Base-by-base conservation (phyloP, 169 alveolate species). In the Besnoitia besnoiti region DNA sequence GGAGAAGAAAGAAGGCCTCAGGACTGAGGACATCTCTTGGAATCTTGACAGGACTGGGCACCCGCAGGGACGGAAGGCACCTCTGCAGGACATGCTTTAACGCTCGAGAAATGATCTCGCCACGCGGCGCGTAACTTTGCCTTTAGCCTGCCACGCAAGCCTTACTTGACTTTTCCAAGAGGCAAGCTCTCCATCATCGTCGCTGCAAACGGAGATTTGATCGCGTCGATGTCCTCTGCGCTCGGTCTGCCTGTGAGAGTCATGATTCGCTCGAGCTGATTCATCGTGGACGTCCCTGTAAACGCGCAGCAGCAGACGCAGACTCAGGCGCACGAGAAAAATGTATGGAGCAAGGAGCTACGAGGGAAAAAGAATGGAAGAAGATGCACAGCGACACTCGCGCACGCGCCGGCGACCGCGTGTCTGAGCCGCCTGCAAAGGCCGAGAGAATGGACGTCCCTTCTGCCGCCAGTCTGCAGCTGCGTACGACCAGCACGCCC, bases 271-370 rank as follows among this genome's bases (percentile, higher is more conserved):
- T 98, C 99, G 49, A 98, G 96, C 89, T 99, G 99, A 92, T 98
- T 98, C 94, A 98, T 95, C n/a, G 99, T 99, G n/a, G 99, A 97
- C 39, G 99, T 98, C 12, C 96, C 96, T 95, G 93, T 5, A 0
- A n/a, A 75, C 0, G 37, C 46, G 30, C 37, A n/a, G n/a, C n/a
- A n/a, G n/a, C 62, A 19, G 62, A 50, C 62, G 62, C 62, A 10
- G 30, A 50, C 30, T 19, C 30, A 50, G 19, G 62, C 62, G 30
- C 30, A 50, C 10, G 62, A 19, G 19, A 50, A 10, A 50, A 85
- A n/a, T 5, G 27, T 35, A n/a, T n/a, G n/a, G n/a, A n/a, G n/a
- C n/a, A n/a, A n/a, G n/a, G n/a, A n/a, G 35, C 39, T 33, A 1
- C 21, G 37, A 30, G n/a, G 35, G 91, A 82, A 76, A 75, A 10